Evolutionary conservation across 768 basidiomycete genomes (phyloP), one percentile per base, ranked within the genome.

Genomic region (Pisolithus tinctorius): DNA sequence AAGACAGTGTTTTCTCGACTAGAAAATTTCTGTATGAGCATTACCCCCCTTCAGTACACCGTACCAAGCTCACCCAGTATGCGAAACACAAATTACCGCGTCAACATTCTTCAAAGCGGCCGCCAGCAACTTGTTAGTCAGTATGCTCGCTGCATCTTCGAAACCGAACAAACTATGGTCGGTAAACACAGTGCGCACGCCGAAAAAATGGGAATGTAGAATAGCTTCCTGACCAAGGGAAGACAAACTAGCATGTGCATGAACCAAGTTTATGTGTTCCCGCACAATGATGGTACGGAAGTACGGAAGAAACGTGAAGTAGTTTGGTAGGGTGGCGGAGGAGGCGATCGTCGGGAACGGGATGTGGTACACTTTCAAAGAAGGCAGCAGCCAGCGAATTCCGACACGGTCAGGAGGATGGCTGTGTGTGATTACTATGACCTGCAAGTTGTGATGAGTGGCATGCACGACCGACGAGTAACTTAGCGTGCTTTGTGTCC

Each of bases 1-100:
- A 99, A 76, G 3, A 94, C 90, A 0, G 94, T 98, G 56, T 98
- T 99, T 71, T 98, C 96, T n/a, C 94, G 91, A 25, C 95, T 97
- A 59, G 8, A 14, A 10, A 38, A 52, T 17, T 41, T 53, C 16
- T 6, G 25, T 2, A 36, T 42, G 27, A 26, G 11, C 4, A 38
- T 23, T n/a, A 26, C 17, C 17, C 6, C 2, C 4, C 4, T 1
- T 20, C 17, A 39, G 23, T 7, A 7, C 14, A 17, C 9, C 10
- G 14, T 1, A 4, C n/a, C 17, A 25, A 1, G 29, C 13, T 11
- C 62, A 92, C 95, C 95, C 93, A 0, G 94, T 97, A 69, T 98
- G 88, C 7, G 93, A 95, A 45, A 98, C 96, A 59, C 93, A 97
- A 25, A 98, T 93, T 1, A 89, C 91, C 0, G 86, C 92, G 58